Conservation (phyloP, 352 stramenopile genomes). For the Thalassiosira hispida region DNA sequence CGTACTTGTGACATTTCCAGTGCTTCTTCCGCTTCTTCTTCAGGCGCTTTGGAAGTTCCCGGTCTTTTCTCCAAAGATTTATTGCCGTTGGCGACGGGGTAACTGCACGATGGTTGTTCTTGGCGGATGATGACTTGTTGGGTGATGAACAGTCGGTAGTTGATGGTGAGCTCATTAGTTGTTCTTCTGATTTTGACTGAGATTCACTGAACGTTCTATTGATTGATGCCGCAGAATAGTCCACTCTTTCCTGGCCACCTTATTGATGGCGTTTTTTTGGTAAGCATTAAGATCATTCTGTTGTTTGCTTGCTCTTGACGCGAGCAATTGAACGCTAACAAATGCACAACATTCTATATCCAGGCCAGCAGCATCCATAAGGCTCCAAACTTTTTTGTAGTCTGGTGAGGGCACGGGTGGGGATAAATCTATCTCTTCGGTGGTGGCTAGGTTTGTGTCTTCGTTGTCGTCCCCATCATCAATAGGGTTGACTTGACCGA, state of each 20-base stretch:
- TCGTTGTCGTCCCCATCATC: not conserved
- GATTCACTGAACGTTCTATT: not conserved
- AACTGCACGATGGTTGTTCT: not conserved
- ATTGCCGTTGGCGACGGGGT: not conserved
- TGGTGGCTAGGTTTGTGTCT: not conserved
- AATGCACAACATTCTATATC: not conserved
- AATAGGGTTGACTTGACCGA: not conserved
- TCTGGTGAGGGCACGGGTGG: not conserved
- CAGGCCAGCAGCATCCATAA: not conserved
- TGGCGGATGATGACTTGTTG: not conserved
- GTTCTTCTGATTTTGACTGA: not conserved
- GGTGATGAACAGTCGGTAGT: not conserved
- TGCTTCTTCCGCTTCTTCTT: not conserved
- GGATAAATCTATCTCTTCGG: not conserved
- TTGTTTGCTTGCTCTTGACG: not conserved
- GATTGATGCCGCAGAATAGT: not conserved
- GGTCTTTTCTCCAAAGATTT: not conserved
- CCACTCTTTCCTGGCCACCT: not conserved
- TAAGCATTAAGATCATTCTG: not conserved
- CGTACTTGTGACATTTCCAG: constrained; percentile 10
- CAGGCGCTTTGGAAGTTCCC: not conserved
- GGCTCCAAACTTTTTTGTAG: constrained; percentile 4
- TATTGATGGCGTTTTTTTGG: not conserved
- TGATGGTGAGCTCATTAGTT: not conserved
- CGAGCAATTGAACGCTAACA: not conserved